Conservation (phyloP, 441 rosid genomes). For the Sinapis alba region DNA sequence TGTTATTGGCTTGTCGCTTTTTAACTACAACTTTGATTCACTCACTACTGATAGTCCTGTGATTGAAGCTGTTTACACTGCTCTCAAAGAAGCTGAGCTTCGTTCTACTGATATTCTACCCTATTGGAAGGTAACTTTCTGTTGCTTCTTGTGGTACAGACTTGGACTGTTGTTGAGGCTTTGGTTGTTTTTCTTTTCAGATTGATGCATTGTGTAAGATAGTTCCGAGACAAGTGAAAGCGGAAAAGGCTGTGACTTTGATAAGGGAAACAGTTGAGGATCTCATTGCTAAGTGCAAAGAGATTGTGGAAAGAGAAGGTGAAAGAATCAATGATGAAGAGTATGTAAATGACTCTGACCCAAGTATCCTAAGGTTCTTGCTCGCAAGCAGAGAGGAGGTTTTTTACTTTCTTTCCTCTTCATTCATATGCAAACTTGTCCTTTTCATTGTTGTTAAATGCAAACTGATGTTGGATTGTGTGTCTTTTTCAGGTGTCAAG, state of each 20-base stretch:
- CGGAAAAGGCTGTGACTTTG: conserved; percentile 74
- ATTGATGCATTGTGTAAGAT: conserved; percentile 73
- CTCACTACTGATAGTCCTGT: conserved; percentile 85
- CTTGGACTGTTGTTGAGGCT: conserved; percentile 20
- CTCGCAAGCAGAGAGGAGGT: conserved; percentile 98
- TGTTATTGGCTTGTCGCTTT: conserved; percentile 80
- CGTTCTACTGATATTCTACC: conserved; percentile 92
- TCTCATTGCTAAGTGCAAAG: conserved; percentile 78
- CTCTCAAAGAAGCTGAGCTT: conserved; percentile 91
- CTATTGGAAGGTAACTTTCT: conserved; percentile 80
- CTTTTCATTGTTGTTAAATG: conserved; percentile 1
- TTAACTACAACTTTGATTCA: conserved; percentile 85
- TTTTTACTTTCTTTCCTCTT: conserved; percentile 23
- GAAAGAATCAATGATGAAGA: conserved; percentile 88
- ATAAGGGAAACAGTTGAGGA: conserved; percentile 83
- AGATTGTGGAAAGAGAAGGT: conserved; percentile 89
- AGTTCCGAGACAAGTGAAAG: conserved; percentile 90
- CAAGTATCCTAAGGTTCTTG: conserved; percentile 90
- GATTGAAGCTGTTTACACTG: conserved; percentile 88
- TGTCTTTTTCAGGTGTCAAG: conserved; percentile 65
- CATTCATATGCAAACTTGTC: background rate
- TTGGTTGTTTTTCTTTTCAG: conserved; percentile 40
- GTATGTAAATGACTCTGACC: conserved; percentile 87
- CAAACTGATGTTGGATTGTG: conserved; percentile 11
- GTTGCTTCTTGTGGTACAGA: background rate